Evolutionary conservation across 2,329 filamentous ascomycete genomes (phyloP).

Genomic region (Colletotrichum sp.): DNA sequence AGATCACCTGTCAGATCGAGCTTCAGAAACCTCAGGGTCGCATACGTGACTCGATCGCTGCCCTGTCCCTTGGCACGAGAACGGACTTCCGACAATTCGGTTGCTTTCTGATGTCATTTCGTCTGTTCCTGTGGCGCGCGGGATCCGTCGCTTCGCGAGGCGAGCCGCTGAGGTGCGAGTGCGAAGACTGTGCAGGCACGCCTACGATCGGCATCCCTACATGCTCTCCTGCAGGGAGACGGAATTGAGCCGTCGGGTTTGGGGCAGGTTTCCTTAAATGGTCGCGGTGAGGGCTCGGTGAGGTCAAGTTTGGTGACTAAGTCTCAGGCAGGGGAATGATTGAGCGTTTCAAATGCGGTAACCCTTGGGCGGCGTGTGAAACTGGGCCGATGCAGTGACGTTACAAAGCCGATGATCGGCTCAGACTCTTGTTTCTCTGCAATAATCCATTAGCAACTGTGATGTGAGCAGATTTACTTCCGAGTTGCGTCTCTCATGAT

Average conservation of each 20-base stretch:
- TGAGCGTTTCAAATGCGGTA: not conserved
- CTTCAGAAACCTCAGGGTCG: not conserved
- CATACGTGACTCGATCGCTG: not conserved
- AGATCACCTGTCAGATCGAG: not conserved
- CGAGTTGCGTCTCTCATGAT: not conserved
- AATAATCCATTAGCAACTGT: not conserved
- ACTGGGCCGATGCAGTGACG: not conserved
- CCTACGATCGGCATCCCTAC: not conserved
- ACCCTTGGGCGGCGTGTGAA: not conserved
- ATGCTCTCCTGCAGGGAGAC: not conserved
- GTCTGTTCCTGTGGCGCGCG: not conserved
- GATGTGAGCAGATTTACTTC: not conserved
- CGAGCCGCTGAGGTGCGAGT: not conserved
- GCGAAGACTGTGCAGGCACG: not conserved
- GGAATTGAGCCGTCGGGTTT: not conserved
- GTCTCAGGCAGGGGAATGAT: not conserved
- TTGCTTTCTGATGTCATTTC: slow-evolving; percentile 3
- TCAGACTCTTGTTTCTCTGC: not conserved
- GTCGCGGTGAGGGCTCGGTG: not conserved
- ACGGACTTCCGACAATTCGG: slow-evolving; percentile 2
- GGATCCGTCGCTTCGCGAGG: not conserved
- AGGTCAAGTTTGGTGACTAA: not conserved
- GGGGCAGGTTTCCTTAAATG: not conserved
- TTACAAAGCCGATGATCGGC: not conserved
- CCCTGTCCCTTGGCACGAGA: not conserved